A percentile compares a stretch with the other conserved stretches of the same genome.
Evolutionary conservation across 345 rosid species (phyloP).

Genomic region (Chamaenerion angustifolium): DNA sequence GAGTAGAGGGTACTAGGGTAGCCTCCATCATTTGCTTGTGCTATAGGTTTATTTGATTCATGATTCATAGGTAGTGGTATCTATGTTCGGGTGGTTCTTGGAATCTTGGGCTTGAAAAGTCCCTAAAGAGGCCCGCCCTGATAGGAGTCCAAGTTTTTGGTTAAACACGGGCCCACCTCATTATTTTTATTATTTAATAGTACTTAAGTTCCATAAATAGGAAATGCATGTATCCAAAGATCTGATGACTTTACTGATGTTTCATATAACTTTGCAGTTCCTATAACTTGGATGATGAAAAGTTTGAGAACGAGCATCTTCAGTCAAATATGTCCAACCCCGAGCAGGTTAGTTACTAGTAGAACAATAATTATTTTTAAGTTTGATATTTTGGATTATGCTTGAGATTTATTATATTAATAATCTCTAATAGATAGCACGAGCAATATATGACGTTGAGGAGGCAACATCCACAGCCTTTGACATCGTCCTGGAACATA

Average conservation of each 20-base stretch:
- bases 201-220: too few species aligned
- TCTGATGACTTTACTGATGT: constrained; percentile 4
- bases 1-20: too few species aligned
- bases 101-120: too few species aligned
- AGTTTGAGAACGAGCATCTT: constrained; percentile 62
- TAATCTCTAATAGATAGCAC: constrained; percentile 46
- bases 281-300: constrained; percentile 65
- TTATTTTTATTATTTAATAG: too few species aligned
- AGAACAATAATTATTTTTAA: neutral
- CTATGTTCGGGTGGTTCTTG: too few species aligned
- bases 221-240: neutral
- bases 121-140: too few species aligned
- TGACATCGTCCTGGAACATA: constrained; percentile 60
- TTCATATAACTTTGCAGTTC: constrained; percentile 37
- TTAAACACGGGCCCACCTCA: too few species aligned
- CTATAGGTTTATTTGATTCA: too few species aligned
- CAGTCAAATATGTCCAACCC: constrained; percentile 57
- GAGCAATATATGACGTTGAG: constrained; percentile 79
- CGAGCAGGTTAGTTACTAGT: constrained; percentile 46
- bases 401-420: neutral
- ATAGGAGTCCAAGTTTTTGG: too few species aligned
- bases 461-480: constrained; percentile 79
- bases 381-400: neutral
- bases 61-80: too few species aligned
- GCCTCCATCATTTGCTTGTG: too few species aligned